phyloP scores from a whole-genome alignment of 2,329 filamentous ascomycete genomes.

The Apiospora hydei region DNA sequence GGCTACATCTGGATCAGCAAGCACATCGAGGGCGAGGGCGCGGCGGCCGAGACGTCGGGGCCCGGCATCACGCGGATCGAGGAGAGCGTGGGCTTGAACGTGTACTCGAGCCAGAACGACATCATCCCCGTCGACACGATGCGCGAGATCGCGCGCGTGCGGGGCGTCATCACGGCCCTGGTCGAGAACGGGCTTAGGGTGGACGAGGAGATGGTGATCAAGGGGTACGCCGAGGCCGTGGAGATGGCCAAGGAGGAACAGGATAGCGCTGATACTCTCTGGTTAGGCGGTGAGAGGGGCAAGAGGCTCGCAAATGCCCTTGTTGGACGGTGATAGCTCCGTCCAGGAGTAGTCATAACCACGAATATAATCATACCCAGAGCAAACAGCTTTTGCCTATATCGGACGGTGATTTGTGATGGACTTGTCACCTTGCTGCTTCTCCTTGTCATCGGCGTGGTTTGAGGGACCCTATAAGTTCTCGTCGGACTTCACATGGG shows the following conservation, averaged over 20 bases:
- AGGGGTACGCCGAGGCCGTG: conserved; percentile 81
- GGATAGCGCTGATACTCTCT: conserved; percentile 63
- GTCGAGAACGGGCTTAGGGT: conserved; percentile 84
- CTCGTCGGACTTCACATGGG: neutral
- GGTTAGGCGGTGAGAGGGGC: conserved; percentile 65
- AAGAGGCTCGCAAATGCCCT: conserved; percentile 56
- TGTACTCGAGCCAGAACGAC: conserved; percentile 97
- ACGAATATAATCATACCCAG: conserved; percentile 4
- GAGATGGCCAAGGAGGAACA: conserved; percentile 72
- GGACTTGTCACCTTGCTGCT: neutral
- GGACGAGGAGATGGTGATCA: conserved; percentile 87
- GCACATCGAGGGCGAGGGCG: conserved; percentile 71
- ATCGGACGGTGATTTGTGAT: neutral
- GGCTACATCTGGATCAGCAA: conserved; percentile 96
- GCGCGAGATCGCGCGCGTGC: conserved; percentile 85
- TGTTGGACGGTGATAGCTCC: conserved; percentile 34
- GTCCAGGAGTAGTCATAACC: neutral
- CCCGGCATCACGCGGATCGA: conserved; percentile 82
- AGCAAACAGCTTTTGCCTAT: neutral
- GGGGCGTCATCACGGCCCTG: conserved; percentile 81
- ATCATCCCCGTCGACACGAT: conserved; percentile 78
- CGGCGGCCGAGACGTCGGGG: conserved; percentile 52
- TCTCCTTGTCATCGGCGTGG: neutral
- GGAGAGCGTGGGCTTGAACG: conserved; percentile 82
- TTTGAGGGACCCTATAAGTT: neutral